Conservation (phyloP, 345 rosid genomes). For the Crucihimalaya himalaica region DNA sequence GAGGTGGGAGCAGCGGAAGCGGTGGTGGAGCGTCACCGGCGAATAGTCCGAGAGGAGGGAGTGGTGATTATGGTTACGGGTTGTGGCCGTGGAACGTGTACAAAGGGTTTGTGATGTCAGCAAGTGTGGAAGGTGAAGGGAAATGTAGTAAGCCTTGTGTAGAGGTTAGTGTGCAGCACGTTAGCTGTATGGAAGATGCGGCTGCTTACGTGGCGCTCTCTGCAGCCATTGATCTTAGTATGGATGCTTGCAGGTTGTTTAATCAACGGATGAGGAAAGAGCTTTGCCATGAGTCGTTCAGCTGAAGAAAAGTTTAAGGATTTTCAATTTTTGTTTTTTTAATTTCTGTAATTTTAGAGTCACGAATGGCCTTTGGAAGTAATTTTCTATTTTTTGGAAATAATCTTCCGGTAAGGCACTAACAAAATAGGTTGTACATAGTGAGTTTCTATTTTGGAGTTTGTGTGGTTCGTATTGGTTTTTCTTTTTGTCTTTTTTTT, state of each 20-base stretch:
- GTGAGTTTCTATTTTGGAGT: conserved; percentile 28
- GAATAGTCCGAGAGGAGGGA: conserved; percentile 72
- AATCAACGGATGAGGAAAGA: conserved; percentile 86
- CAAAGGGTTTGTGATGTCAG: conserved; percentile 89
- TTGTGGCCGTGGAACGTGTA: conserved; percentile 67
- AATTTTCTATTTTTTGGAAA: background rate
- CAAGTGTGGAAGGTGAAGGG: conserved; percentile 81
- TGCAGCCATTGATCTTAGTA: conserved; percentile 86
- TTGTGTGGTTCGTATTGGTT: conserved; percentile 21
- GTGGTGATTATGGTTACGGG: conserved; percentile 73
- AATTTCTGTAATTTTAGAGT: background rate
- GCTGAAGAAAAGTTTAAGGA: conserved; percentile 24
- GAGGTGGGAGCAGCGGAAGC: conserved; percentile 65
- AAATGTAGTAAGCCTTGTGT: conserved; percentile 84
- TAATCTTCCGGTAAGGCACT: conserved; percentile 1
- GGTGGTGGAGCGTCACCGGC: conserved; percentile 60
- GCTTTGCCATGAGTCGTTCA: conserved; percentile 55
- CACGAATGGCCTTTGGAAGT: conserved; percentile 19
- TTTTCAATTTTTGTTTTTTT: conserved; percentile 17
- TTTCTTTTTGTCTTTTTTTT: background rate
- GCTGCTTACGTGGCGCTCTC: conserved; percentile 92
- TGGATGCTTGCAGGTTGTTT: conserved; percentile 92
- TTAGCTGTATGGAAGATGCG: conserved; percentile 88
- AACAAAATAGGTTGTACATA: conserved; percentile 37
- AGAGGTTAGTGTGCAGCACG: conserved; percentile 91